Base-by-base conservation (phyloP, 177 flowering plant species). In the Tripterygium wilfordii region DNA sequence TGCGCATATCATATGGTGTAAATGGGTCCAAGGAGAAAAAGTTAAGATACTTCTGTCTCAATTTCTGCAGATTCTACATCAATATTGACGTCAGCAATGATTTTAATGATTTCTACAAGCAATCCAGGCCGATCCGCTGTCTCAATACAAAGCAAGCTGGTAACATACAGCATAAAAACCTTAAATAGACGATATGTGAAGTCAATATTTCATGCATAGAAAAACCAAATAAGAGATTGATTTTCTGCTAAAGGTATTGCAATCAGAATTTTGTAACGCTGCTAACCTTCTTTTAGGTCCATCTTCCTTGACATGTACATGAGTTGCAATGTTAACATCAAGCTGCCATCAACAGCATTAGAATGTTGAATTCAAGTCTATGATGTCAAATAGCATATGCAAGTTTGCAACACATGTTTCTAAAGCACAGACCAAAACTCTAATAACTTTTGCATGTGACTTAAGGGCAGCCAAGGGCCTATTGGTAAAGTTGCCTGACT, bases 51-150 rank as follows among this genome's bases (percentile, higher is more conserved):
- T 63, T 86, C 97, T 47, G 98, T 92, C 24, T 92, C 98, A 58
- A 92, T 86, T 69, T 84, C 96, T 27, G 91, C 96, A 13, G 97
- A 92, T 64, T 89, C 97, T 30, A 92, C 95, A 54, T 70, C 74
- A 49, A 92, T 54, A 58, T 84, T 92, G 49, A 79, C 54, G 43
- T 92, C 98, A 32, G 83, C 63, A 65, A 92, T 74, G 42, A 82
- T 74, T 69, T 83, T 76, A 47, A 92, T 66, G 48, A 92, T 60
- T 54, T 86, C 98, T 36, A 84, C 40, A 18, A 92, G 54, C 62
- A 92, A 57, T 20, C 98, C 98, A 56, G 98, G 83, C 48, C 94
- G 71, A 66, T 92, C 98, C n/a, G 96, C 96, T 55, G 98, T 89
- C 79, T 92, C 97, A 48, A 92, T 66, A 44, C 15, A 77, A 49